Base-by-base conservation (phyloP, 805 yeast species). In the Saccharomycopsis guyanensis region DNA sequence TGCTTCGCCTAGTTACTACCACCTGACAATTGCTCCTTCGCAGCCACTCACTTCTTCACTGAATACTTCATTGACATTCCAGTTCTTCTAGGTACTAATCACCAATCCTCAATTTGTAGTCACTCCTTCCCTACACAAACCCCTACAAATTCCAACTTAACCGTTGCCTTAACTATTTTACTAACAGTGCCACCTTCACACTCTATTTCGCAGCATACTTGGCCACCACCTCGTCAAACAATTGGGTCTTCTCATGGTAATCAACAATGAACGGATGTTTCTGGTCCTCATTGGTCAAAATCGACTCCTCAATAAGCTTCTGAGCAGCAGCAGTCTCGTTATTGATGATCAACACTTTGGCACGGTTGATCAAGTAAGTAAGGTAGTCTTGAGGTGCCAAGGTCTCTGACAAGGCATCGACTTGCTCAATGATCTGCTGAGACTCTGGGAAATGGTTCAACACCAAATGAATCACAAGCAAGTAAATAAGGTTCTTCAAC, bases 391-490 rank as follows among this genome's bases (percentile, higher is more conserved):
- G 29, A 7, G 29, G 29, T 10, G 29, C 29, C n/a, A 68, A 65
- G n/a, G 75, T 70, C 29, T 68, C 57, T 36, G 76, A 64, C 15
- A 19, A 37, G 6, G 18, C 37, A 19, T 31, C 37, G 33, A 27
- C 23, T 42, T 71, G 66, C 25, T 65, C 65, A 10, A 83, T 65
- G 32, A 80, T 68, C 52, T 85, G 86, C 49, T 75, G 73, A 7
- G 96, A 89, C 65, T 91, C 97, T 2, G 89, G 91, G 46, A 77
- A 68, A 58, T 89, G 84, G 42, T 80, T 77, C 60, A 87, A 74
- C 66, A 86, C 87, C 56, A 89, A 65, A 52, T 89, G 87, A 50
- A 88, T 71, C 8, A 80, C 82, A 38, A 87, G 73, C 57, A 87
- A 76, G 34, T 83, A 80, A 31, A 76, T 57, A 55, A 83, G 72